Evolutionary conservation across 1,139 yeast species (phyloP).

Genomic region (Geotrichum aggregatum): DNA sequence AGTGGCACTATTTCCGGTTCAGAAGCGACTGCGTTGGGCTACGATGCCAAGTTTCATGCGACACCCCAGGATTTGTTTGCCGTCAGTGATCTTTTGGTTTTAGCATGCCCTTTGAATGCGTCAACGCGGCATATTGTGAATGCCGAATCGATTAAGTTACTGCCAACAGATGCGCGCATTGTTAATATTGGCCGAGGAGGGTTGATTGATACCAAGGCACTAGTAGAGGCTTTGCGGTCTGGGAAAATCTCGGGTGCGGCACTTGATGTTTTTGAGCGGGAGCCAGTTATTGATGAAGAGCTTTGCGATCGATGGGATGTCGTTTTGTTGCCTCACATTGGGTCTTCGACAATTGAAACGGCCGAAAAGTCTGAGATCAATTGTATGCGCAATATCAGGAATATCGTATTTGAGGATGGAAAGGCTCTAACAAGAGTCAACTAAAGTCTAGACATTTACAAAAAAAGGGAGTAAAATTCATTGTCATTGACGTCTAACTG

Average conservation of each 20-base stretch:
- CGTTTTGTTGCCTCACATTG: slow-evolving; percentile 13
- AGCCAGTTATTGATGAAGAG: slow-evolving; percentile 57
- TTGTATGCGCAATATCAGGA: slow-evolving; percentile 48
- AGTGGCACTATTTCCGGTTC: slow-evolving; percentile 42
- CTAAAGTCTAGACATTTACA: slow-evolving; percentile 2
- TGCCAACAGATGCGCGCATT: slow-evolving; percentile 55
- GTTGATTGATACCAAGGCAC: slow-evolving; percentile 63
- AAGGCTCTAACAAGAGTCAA: slow-evolving; percentile 18
- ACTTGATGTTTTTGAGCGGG: slow-evolving; percentile 75
- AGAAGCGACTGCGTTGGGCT: slow-evolving; percentile 36
- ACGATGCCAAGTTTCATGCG: slow-evolving; percentile 43
- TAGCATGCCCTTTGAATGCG: slow-evolving; percentile 65
- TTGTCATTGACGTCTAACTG: too few species aligned
- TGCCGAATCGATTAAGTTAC: slow-evolving; percentile 43
- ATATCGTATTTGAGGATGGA: slow-evolving; percentile 35
- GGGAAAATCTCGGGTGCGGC: slow-evolving; percentile 58
- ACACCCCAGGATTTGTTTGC: slow-evolving; percentile 44
- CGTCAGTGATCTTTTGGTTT: slow-evolving; percentile 54
- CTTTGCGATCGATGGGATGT: slow-evolving; percentile 51
- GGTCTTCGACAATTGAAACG: slow-evolving; percentile 15
- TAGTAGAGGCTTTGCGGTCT: slow-evolving; percentile 56
- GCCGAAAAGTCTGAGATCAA: slow-evolving; percentile 26
- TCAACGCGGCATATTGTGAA: slow-evolving; percentile 57
- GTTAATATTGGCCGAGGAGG: slow-evolving; percentile 79
- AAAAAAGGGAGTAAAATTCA: too few species aligned